These are phyloP conservation scores for Leccinum subtestaceum DNA, from an alignment of 768 basidiomycete genomes.

Conservation along the genomic window DNA sequence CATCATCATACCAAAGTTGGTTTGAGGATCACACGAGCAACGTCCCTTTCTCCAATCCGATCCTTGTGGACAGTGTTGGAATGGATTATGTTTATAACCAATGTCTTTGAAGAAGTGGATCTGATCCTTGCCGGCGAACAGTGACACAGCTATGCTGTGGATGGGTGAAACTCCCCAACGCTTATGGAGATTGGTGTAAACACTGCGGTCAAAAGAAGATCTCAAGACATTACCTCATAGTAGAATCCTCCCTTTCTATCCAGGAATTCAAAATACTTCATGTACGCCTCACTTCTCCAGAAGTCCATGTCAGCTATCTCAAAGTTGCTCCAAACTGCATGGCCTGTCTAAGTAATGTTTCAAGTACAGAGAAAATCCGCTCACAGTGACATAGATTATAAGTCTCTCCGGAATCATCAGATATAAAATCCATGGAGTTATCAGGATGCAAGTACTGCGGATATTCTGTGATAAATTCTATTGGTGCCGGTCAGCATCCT, in stretches of 20 bases:
- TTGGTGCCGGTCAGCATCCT: slow-evolving; percentile 34
- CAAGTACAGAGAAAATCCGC: slow-evolving; percentile 11
- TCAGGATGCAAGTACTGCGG: slow-evolving; percentile 54
- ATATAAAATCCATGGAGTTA: slow-evolving; percentile 64
- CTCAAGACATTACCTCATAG: slow-evolving; percentile 57
- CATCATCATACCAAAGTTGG: slow-evolving; percentile 66
- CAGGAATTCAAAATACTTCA: slow-evolving; percentile 78
- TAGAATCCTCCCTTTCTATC: slow-evolving; percentile 84
- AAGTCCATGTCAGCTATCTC: slow-evolving; percentile 85
- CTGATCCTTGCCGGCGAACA: slow-evolving; percentile 85
- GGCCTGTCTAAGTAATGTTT: not conserved
- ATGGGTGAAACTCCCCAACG: slow-evolving; percentile 94
- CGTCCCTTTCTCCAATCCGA: slow-evolving; percentile 71
- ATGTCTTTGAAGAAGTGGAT: slow-evolving; percentile 96
- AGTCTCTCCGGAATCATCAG: slow-evolving; percentile 59
- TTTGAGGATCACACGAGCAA: slow-evolving; percentile 77
- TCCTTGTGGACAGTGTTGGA: slow-evolving; percentile 87
- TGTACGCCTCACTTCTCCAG: slow-evolving; percentile 81
- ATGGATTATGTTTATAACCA: slow-evolving; percentile 89
- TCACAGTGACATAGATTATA: slow-evolving; percentile 68
- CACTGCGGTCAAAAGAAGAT: not conserved
- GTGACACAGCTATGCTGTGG: slow-evolving; percentile 85
- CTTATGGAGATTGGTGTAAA: slow-evolving; percentile 32
- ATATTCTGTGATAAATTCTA: slow-evolving; percentile 53
- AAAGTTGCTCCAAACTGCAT: slow-evolving; percentile 87